Conservation (phyloP, 805 yeast genomes). For the Isabelozyma rhagii region DNA sequence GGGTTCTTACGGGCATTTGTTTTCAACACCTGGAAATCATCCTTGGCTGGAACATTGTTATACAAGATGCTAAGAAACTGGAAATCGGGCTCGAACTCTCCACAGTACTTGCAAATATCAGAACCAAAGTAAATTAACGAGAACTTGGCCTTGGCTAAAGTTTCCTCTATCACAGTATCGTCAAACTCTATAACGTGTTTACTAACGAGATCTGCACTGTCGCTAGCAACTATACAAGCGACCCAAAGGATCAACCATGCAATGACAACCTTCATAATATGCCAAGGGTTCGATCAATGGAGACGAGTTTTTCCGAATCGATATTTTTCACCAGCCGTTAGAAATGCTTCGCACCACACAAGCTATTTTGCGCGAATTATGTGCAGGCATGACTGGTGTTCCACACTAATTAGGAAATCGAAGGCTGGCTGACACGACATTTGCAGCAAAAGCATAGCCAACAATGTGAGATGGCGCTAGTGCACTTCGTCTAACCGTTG, state of each 20-base stretch:
- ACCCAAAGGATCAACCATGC: background rate
- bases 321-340: background rate
- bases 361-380: background rate
- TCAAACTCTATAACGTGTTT: slow-evolving; percentile 8
- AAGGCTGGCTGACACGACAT: background rate
- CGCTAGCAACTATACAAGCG: background rate
- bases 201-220: background rate
- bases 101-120: slow-evolving; percentile 32
- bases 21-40: slow-evolving; percentile 33
- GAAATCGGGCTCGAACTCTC: slow-evolving; percentile 28
- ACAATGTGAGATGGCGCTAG: background rate
- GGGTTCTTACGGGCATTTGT: slow-evolving; percentile 24
- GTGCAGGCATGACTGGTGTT: background rate
- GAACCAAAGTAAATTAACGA: slow-evolving; percentile 49
- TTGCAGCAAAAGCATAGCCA: background rate
- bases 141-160: slow-evolving; percentile 19
- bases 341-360: background rate
- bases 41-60: slow-evolving; percentile 31
- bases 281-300: background rate
- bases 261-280: slow-evolving; percentile 2
- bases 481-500: background rate
- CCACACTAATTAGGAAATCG: background rate
- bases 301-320: background rate
- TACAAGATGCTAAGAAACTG: slow-evolving; percentile 42
- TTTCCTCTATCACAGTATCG: slow-evolving; percentile 8